Conservation (phyloP, 768 basidiomycete species). For the Leucogyrophana mollusca region DNA sequence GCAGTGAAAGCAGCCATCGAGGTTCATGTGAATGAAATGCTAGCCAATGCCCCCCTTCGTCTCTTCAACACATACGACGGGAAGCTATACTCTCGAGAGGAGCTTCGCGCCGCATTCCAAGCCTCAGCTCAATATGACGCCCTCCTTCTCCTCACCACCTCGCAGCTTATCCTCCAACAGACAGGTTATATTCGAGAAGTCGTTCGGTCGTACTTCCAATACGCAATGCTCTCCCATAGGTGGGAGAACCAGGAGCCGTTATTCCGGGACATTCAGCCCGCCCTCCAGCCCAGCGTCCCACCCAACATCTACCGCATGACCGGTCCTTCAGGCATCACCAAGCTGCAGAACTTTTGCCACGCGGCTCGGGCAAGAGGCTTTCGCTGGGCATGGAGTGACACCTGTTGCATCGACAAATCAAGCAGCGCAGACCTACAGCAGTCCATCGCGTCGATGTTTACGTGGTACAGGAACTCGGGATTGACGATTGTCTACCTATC, state of each 20-base stretch:
- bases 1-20: neutral
- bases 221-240: slow-evolving; percentile 8
- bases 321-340: neutral
- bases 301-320: neutral
- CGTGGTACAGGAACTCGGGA: slow-evolving; percentile 9
- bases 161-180: neutral
- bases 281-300: too few relatives aligned
- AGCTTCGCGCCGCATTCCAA: slow-evolving; percentile 14
- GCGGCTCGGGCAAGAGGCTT: neutral
- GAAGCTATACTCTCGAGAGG: slow-evolving; percentile 17
- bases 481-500: slow-evolving; percentile 9
- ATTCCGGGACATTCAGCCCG: slow-evolving; percentile 3
- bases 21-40: neutral
- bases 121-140: slow-evolving; percentile 7
- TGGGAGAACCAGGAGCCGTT: slow-evolving; percentile 3
- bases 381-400: slow-evolving; percentile 9
- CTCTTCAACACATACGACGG: slow-evolving; percentile 23
- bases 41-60: slow-evolving; percentile 18
- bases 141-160: neutral
- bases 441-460: slow-evolving; percentile 9
- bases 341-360: slow-evolving; percentile 6
- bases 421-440: slow-evolving; percentile 15
- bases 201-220: neutral
- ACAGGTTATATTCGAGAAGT: neutral
- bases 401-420: slow-evolving; percentile 13